A percentile compares a stretch with the other conserved stretches of the same genome.
Evolutionary conservation across 225 moss, liverwort and hornwort genomes (phyloP).

Genomic region (Antitrichia curtipendula): DNA sequence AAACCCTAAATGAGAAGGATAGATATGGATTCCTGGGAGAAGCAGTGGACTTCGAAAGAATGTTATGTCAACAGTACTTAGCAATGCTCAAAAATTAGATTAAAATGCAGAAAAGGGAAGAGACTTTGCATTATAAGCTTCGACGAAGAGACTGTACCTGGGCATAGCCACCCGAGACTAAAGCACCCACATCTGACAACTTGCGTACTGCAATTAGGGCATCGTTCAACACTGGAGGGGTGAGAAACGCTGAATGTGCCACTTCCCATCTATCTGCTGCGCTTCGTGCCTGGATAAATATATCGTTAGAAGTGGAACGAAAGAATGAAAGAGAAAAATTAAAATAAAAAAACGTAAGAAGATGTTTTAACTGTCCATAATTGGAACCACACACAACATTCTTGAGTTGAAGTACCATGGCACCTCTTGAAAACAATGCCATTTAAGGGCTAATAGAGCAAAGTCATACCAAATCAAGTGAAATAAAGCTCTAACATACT

Average conservation of each 20-base stretch:
- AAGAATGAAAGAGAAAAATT: not conserved
- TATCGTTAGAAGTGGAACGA: not conserved
- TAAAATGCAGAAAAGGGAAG: not conserved
- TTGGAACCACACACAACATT: not conserved
- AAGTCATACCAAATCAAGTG: not conserved
- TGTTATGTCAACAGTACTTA: not conserved
- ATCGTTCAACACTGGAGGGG: slow-evolving; percentile 68
- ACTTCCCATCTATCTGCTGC: slow-evolving; percentile 93
- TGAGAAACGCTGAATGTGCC: slow-evolving; percentile 68
- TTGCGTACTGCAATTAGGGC: slow-evolving; percentile 58
- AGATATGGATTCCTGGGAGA: not conserved
- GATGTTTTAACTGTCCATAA: not conserved
- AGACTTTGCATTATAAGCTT: not conserved
- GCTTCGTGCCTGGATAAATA: slow-evolving; percentile 41
- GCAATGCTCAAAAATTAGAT: not conserved
- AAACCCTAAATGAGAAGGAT: not conserved
- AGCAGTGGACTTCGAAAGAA: not conserved
- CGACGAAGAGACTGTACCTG: slow-evolving; percentile 43
- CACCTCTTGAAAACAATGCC: not conserved
- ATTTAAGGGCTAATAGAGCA: not conserved
- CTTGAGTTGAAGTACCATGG: not conserved
- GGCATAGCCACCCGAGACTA: slow-evolving; percentile 75
- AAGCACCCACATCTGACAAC: slow-evolving; percentile 55
- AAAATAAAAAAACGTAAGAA: not conserved
- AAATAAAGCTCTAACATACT: not conserved